phyloP scores from a whole-genome alignment of 257 asterid genomes.

The Scutellaria barbata region DNA sequence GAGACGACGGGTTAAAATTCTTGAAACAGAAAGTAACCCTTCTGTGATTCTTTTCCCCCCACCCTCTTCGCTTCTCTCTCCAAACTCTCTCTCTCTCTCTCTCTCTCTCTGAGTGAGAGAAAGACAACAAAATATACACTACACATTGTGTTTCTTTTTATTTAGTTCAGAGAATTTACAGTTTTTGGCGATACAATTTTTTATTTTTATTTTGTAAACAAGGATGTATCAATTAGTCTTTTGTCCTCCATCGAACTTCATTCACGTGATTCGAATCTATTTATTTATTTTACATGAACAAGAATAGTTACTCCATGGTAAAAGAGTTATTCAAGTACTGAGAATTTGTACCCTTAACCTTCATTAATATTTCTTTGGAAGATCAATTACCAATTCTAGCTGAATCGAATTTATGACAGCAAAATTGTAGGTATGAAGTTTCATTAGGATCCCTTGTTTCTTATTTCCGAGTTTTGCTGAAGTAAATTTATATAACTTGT shows the following conservation, averaged over 20 bases:
- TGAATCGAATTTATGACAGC: no score
- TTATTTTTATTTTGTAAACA: neutral
- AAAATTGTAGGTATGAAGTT: no score
- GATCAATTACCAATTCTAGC: no score
- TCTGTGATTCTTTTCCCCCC: conserved; percentile 75
- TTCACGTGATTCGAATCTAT: conserved; percentile 25
- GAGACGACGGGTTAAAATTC: conserved; percentile 80
- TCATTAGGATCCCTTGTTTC: no score
- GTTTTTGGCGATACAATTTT: conserved; percentile 27
- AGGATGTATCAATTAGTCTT: conserved; percentile 13
- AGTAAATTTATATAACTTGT: no score
- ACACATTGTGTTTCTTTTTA: neutral
- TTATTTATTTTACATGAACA: neutral
- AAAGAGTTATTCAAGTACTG: neutral
- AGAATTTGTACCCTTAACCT: neutral
- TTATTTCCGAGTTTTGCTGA: no score
- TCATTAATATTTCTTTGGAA: neutral
- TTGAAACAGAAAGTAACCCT: conserved; percentile 57
- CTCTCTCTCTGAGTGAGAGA: conserved; percentile 22
- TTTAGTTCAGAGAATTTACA: conserved; percentile 29
- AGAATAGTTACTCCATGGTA: conserved; percentile 6
- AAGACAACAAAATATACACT: conserved; percentile 2
- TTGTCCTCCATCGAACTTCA: conserved; percentile 1
- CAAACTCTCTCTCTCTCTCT: conserved; percentile 25
- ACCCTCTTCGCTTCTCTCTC: conserved; percentile 62